phyloP scores from a whole-genome alignment of 805 yeast species.

The Candida loeiensis region DNA sequence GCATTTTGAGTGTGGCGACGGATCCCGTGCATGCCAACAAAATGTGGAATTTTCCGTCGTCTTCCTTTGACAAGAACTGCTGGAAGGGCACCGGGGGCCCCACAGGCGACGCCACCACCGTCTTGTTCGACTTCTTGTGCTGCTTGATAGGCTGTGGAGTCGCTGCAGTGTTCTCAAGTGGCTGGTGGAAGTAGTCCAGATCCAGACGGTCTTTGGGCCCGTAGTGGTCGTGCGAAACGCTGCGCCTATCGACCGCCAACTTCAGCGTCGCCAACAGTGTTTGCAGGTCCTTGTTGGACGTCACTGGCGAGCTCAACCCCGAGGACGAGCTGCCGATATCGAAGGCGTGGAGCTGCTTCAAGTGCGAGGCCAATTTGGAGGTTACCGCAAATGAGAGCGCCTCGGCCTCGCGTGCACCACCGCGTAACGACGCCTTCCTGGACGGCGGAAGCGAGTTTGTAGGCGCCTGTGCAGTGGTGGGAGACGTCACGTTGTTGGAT shows the following conservation, averaged over 20 bases:
- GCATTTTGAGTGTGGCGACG: slow-evolving; percentile 93
- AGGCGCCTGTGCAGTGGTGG: neutral
- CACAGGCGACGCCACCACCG: slow-evolving; percentile 52
- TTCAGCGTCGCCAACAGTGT: neutral
- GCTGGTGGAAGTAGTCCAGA: neutral
- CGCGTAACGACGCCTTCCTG: slow-evolving; percentile 13
- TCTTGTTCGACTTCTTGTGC: slow-evolving; percentile 42
- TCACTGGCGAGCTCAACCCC: slow-evolving; percentile 4
- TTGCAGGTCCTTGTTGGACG: slow-evolving; percentile 1
- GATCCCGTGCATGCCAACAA: slow-evolving; percentile 93
- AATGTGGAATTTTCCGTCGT: slow-evolving; percentile 84
- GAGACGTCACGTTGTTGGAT: slow-evolving; percentile 20
- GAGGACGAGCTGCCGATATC: neutral
- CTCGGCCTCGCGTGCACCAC: slow-evolving; percentile 9
- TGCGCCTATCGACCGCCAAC: slow-evolving; percentile 6
- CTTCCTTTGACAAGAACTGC: slow-evolving; percentile 65
- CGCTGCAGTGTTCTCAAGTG: neutral
- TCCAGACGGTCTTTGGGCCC: neutral
- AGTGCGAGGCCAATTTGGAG: slow-evolving; percentile 8
- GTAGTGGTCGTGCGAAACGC: slow-evolving; percentile 1
- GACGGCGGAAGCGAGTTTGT: slow-evolving; percentile 10
- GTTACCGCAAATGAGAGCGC: slow-evolving; percentile 11
- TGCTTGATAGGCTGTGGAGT: slow-evolving; percentile 6
- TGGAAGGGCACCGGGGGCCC: slow-evolving; percentile 74
- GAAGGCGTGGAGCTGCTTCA: slow-evolving; percentile 7